These are phyloP conservation scores for Monascus ruber DNA, from an alignment of 2,329 filamentous ascomycete genomes.

Conservation along the genomic window DNA sequence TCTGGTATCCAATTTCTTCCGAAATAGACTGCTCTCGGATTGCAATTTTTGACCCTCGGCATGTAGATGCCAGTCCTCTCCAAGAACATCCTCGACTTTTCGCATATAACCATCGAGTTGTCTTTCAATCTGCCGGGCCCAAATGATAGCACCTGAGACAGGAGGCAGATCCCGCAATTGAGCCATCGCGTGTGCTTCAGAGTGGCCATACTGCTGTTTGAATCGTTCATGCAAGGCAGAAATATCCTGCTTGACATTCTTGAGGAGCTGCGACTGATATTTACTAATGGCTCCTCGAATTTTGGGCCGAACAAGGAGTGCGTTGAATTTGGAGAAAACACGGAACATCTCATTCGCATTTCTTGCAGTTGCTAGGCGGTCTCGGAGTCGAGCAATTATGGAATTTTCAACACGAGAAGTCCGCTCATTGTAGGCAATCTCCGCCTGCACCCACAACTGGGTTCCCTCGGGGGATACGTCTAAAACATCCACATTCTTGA, in stretches of 20 bases:
- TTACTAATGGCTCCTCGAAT: slow-evolving; percentile 96
- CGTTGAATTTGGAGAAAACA: slow-evolving; percentile 99
- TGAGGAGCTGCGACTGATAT: slow-evolving; percentile 95
- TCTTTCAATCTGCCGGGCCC: slow-evolving; percentile 92
- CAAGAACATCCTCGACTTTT: slow-evolving; percentile 96
- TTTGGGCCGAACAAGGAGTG: slow-evolving; percentile 95
- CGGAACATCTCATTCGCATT: slow-evolving; percentile 99
- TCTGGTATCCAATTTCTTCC: slow-evolving; percentile 87
- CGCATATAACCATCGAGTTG: slow-evolving; percentile 96
- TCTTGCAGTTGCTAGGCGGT: slow-evolving; percentile 88
- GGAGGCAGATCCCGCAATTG: slow-evolving; percentile 91
- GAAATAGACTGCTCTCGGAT: slow-evolving; percentile 83
- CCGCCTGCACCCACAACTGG: slow-evolving; percentile 81
- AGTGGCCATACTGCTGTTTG: slow-evolving; percentile 97
- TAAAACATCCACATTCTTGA: slow-evolving; percentile 90
- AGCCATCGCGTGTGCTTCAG: slow-evolving; percentile 95
- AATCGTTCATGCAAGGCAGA: slow-evolving; percentile 87
- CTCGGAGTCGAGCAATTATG: slow-evolving; percentile 86
- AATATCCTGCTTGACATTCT: slow-evolving; percentile 96
- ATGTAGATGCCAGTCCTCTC: slow-evolving; percentile 87
- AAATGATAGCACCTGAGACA: slow-evolving; percentile 93
- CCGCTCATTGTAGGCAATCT: slow-evolving; percentile 93
- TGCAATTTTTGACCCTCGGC: slow-evolving; percentile 90
- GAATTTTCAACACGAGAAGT: slow-evolving; percentile 97
- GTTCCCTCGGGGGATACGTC: slow-evolving; percentile 87